These are phyloP conservation scores for Cercospora zeina DNA, from an alignment of 2,329 filamentous ascomycete species.

Conservation along the genomic window DNA sequence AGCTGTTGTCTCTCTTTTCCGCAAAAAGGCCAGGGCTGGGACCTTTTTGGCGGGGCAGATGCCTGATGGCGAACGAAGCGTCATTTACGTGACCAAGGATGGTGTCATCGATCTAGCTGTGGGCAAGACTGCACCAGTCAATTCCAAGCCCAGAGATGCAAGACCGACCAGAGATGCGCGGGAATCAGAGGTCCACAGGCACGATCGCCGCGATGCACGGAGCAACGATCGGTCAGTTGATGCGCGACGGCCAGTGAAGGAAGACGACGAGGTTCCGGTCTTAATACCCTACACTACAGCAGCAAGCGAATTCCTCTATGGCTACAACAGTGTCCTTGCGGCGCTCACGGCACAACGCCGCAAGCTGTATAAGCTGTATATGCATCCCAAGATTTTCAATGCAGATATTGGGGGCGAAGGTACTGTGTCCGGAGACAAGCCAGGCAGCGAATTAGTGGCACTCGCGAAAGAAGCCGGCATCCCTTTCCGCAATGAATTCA, in stretches of 20 bases:
- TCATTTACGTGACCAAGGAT: constrained; percentile 24
- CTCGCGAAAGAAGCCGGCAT: constrained; percentile 49
- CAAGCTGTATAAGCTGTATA: constrained; percentile 80
- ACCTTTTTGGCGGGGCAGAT: constrained; percentile 22
- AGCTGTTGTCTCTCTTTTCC: constrained; percentile 25
- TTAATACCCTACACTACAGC: constrained; percentile 73
- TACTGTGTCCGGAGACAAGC: constrained; percentile 21
- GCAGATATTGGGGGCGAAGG: constrained; percentile 15
- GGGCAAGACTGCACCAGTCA: not conserved
- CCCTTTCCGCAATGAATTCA: constrained; percentile 59
- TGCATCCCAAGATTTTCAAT: constrained; percentile 46
- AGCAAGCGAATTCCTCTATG: constrained; percentile 89
- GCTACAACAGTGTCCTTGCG: constrained; percentile 75
- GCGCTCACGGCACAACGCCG: constrained; percentile 70
- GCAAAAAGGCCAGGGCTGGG: constrained; percentile 24
- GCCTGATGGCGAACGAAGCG: constrained; percentile 18
- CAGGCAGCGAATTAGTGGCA: constrained; percentile 21
- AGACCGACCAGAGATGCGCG: not conserved
- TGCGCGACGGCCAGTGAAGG: constrained; percentile 2
- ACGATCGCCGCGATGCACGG: constrained; percentile 1
- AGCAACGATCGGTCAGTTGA: not conserved
- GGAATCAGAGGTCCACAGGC: not conserved
- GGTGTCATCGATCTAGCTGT: constrained; percentile 22
- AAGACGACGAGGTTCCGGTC: constrained; percentile 40
- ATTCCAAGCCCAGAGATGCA: not conserved